Conservation (phyloP, 2,329 filamentous ascomycete species). For the Pseudogymnoascus sp. region DNA sequence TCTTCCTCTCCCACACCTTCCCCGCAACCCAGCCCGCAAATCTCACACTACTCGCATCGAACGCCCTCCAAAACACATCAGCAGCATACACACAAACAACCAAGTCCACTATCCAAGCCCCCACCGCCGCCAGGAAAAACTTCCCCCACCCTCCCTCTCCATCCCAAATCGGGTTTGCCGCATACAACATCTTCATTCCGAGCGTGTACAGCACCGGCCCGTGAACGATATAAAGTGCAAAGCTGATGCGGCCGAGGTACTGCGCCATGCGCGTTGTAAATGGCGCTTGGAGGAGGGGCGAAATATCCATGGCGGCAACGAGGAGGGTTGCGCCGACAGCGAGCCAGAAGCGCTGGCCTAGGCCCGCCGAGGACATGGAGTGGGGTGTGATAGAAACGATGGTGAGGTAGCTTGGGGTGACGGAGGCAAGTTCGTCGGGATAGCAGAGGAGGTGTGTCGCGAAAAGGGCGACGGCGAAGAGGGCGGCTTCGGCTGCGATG, state of each 20-base stretch:
- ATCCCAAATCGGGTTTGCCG: conserved; percentile 22
- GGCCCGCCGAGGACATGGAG: not conserved
- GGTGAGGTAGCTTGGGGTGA: conserved; percentile 10
- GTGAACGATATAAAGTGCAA: conserved; percentile 52
- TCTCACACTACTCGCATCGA: conserved; percentile 45
- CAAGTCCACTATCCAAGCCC: conserved; percentile 34
- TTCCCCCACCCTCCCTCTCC: conserved; percentile 18
- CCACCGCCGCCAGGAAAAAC: conserved; percentile 28
- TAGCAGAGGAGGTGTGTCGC: conserved; percentile 11
- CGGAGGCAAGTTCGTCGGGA: conserved; percentile 9
- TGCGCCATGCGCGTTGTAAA: conserved; percentile 44
- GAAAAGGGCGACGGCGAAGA: conserved; percentile 10
- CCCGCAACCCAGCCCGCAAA: conserved; percentile 44
- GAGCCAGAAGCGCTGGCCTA: conserved; percentile 25
- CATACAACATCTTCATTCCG: conserved; percentile 9
- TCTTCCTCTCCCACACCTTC: not conserved
- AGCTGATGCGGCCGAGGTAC: conserved; percentile 51
- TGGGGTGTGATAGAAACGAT: conserved; percentile 1
- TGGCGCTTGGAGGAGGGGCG: conserved; percentile 33
- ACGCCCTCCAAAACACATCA: conserved; percentile 51
- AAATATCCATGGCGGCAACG: conserved; percentile 27
- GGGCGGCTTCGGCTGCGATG: not conserved
- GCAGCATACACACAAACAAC: conserved; percentile 44
- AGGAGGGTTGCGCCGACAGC: conserved; percentile 26
- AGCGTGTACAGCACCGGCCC: conserved; percentile 38